A percentile compares a stretch with the other conserved stretches of the same genome.
phyloP scores from a whole-genome alignment of 768 basidiomycete species.

The Leccinum subtestaceum region DNA sequence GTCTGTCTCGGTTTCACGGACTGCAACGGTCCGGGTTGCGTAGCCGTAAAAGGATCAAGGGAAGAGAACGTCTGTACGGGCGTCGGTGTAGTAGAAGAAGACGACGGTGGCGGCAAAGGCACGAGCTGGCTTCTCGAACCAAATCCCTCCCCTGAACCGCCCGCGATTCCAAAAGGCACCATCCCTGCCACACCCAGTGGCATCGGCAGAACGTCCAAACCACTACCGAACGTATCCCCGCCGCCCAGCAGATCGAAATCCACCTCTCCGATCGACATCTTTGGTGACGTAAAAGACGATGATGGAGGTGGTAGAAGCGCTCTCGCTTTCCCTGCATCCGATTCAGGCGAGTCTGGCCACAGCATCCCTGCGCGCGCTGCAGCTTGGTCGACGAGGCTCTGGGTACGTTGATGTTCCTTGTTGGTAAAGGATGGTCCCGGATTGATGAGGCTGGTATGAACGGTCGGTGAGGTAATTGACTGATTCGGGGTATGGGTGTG shows the following conservation, averaged over 20 bases:
- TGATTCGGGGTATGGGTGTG: constrained; percentile 23
- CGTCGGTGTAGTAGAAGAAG: constrained; percentile 9
- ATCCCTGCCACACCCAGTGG: background rate
- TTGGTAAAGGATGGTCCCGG: constrained; percentile 29
- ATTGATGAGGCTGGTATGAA: constrained; percentile 15
- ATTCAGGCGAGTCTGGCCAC: constrained; percentile 36
- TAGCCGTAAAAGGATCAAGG: constrained; percentile 9
- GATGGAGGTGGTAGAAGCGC: constrained; percentile 30
- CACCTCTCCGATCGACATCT: background rate
- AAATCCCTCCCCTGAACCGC: constrained; percentile 2
- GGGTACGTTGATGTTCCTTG: constrained; percentile 54
- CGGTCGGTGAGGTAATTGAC: constrained; percentile 11
- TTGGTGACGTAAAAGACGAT: constrained; percentile 8
- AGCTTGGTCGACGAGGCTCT: constrained; percentile 55
- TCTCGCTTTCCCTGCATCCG: constrained; percentile 22
- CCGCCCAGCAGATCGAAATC: constrained; percentile 19
- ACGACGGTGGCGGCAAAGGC: constrained; percentile 15
- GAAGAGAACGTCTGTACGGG: constrained; percentile 8
- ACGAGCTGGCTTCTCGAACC: constrained; percentile 11
- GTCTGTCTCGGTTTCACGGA: constrained; percentile 24
- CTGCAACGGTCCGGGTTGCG: constrained; percentile 10
- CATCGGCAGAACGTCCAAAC: background rate
- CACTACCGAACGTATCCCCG: background rate
- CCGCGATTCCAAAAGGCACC: constrained; percentile 4
- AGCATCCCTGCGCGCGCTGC: constrained; percentile 42